These are phyloP conservation scores for Neonothopanus nambi DNA, from an alignment of 1,284 basidiomycete species.

Conservation along the genomic window DNA sequence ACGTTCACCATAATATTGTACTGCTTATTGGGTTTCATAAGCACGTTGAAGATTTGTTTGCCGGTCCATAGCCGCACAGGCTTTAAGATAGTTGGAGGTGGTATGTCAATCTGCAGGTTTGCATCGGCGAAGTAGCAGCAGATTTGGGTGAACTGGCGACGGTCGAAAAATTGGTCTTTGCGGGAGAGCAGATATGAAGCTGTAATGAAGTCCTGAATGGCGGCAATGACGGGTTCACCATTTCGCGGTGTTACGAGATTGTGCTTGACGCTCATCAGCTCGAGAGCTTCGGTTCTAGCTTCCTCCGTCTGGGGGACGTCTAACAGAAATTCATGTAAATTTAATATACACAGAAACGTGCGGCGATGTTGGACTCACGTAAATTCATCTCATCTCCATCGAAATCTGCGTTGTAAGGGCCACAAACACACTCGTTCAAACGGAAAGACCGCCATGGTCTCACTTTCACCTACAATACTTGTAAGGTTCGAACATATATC, in stretches of 20 bases:
- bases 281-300: slow-evolving; percentile 94
- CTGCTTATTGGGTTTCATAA: slow-evolving; percentile 92
- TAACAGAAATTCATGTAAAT: slow-evolving; percentile 34
- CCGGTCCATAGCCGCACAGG: slow-evolving; percentile 96
- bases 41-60: slow-evolving; percentile 95
- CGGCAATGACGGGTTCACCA: slow-evolving; percentile 97
- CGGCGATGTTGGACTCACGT: slow-evolving; percentile 53
- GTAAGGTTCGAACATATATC: slow-evolving; percentile 5
- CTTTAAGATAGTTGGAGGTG: slow-evolving; percentile 94
- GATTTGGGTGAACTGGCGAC: slow-evolving; percentile 94
- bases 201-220: slow-evolving; percentile 98
- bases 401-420: slow-evolving; percentile 99
- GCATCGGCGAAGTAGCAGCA: slow-evolving; percentile 96
- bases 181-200: slow-evolving; percentile 95
- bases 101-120: slow-evolving; percentile 90
- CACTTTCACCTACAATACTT: slow-evolving; percentile 68
- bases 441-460: slow-evolving; percentile 98
- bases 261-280: slow-evolving; percentile 97
- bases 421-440: slow-evolving; percentile 98
- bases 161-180: slow-evolving; percentile 92
- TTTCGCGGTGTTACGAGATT: slow-evolving; percentile 98
- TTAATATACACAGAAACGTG: neutral
- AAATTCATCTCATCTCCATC: slow-evolving; percentile 99
- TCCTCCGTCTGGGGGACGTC: slow-evolving; percentile 99
- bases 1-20: slow-evolving; percentile 91